Evolutionary conservation across 2,329 filamentous ascomycete species (phyloP).

Genomic region (Amylocarpus encephaloides): DNA sequence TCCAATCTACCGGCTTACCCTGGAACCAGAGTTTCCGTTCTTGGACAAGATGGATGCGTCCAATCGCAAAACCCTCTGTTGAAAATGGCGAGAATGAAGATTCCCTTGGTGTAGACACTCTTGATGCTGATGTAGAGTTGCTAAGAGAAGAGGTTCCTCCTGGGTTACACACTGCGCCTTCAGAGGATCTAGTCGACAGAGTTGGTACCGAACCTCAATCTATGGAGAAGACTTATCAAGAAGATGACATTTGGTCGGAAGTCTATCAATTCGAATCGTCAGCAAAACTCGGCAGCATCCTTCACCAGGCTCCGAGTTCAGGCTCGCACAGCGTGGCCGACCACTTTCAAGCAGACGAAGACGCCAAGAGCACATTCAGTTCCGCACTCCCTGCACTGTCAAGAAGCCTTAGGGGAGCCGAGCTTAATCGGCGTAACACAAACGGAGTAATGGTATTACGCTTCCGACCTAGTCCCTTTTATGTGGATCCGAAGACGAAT

Average conservation of each 20-base stretch:
- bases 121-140: no score
- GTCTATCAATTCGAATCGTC: slow-evolving; percentile 19
- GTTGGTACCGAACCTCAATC: background rate
- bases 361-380: slow-evolving; percentile 18
- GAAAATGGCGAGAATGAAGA: no score
- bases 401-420: slow-evolving; percentile 9
- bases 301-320: slow-evolving; percentile 13
- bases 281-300: slow-evolving; percentile 20
- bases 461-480: slow-evolving; percentile 28
- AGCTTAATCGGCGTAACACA: background rate
- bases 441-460: slow-evolving; percentile 17
- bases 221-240: no score
- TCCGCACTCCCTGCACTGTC: slow-evolving; percentile 23
- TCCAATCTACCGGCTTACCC: no score
- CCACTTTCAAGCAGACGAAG: background rate
- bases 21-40: no score
- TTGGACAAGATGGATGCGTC: no score
- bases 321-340: background rate
- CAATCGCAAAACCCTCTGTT: no score
- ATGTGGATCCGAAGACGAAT: background rate
- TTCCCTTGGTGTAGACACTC: no score
- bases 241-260: slow-evolving; percentile 9
- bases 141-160: no score
- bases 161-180: no score
- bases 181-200: no score